Percentiles rank a stretch among this genome's conserved stretches.
phyloP scores from a whole-genome alignment of 768 basidiomycete genomes.

The Naganishia antarctica region DNA sequence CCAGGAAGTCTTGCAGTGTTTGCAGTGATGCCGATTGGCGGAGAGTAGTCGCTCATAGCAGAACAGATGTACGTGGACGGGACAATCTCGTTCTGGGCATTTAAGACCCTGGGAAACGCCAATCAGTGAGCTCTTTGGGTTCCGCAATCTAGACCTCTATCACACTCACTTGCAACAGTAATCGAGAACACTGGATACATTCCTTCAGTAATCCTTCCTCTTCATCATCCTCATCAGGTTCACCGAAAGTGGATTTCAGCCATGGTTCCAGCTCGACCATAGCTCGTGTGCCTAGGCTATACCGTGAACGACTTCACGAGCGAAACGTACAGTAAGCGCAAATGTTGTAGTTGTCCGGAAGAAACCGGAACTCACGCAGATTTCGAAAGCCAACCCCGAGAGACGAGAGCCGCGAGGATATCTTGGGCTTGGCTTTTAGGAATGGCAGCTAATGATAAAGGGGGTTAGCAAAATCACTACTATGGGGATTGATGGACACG shows the following conservation, averaged over 20 bases:
- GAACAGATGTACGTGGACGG: conserved; percentile 36
- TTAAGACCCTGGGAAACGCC: background rate
- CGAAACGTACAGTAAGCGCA: too few relatives aligned
- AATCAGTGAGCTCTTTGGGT: background rate
- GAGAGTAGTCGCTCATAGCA: conserved; percentile 33
- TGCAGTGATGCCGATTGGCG: conserved; percentile 31
- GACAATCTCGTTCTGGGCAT: conserved; percentile 29
- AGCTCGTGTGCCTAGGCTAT: conserved; percentile 35
- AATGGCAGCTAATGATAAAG: conserved; percentile 26
- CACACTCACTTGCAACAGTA: conserved; percentile 41
- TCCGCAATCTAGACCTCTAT: too few relatives aligned
- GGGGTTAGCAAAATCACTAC: background rate
- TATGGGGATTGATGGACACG: background rate
- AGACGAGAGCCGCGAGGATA: conserved; percentile 37
- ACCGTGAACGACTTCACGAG: conserved; percentile 39
- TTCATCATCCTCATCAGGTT: conserved; percentile 22
- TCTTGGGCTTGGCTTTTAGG: conserved; percentile 34
- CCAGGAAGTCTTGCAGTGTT: conserved; percentile 32
- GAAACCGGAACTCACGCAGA: conserved; percentile 36
- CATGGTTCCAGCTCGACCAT: conserved; percentile 40
- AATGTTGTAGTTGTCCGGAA: too few relatives aligned
- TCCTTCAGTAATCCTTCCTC: conserved; percentile 30
- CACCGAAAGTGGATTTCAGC: conserved; percentile 36
- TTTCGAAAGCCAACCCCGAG: conserved; percentile 41
- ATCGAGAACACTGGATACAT: conserved; percentile 36